Conservation (phyloP, 2,329 filamentous ascomycete species). For the Talaromyces sp. region DNA sequence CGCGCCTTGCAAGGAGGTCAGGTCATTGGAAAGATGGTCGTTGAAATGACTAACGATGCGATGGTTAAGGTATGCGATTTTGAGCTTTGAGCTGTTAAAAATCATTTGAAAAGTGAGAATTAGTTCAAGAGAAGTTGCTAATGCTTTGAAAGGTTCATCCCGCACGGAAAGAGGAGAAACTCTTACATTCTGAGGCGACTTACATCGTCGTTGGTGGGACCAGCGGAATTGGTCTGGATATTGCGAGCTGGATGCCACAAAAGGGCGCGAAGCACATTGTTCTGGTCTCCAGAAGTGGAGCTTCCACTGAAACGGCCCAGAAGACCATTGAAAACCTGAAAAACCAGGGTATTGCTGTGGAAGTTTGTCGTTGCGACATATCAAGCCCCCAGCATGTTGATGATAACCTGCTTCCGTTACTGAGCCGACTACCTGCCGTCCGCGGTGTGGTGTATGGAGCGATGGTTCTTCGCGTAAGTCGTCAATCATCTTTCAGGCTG, state of each 20-base stretch:
- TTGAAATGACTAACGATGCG: conserved; percentile 23
- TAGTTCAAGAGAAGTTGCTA: conserved; percentile 1
- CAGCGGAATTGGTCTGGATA: conserved; percentile 59
- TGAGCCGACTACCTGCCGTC: conserved; percentile 37
- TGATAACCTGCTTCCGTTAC: conserved; percentile 24
- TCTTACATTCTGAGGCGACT: conserved; percentile 38
- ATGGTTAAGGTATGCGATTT: conserved; percentile 26
- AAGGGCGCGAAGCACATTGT: conserved; percentile 58
- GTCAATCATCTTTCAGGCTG: accelerated
- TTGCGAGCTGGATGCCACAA: conserved; percentile 53
- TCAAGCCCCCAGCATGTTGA: conserved; percentile 22
- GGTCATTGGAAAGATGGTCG: conserved; percentile 29
- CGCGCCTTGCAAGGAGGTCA: conserved; percentile 28
- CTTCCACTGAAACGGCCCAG: conserved; percentile 21
- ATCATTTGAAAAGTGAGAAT: no score
- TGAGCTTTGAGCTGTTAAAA: no score
- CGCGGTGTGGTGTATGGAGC: conserved; percentile 50
- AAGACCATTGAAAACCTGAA: conserved; percentile 17
- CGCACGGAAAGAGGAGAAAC: conserved; percentile 20
- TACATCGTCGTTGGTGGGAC: conserved; percentile 63
- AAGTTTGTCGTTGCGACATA: conserved; percentile 39
- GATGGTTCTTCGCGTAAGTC: conserved; percentile 46
- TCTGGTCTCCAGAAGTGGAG: conserved; percentile 54
- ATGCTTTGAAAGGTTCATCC: conserved; percentile 21
- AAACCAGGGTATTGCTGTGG: conserved; percentile 21